Evolutionary conservation across 352 stramenopile genomes (phyloP), one percentile per base, ranked within the genome.

Genomic region (Thalassiosira exigua): DNA sequence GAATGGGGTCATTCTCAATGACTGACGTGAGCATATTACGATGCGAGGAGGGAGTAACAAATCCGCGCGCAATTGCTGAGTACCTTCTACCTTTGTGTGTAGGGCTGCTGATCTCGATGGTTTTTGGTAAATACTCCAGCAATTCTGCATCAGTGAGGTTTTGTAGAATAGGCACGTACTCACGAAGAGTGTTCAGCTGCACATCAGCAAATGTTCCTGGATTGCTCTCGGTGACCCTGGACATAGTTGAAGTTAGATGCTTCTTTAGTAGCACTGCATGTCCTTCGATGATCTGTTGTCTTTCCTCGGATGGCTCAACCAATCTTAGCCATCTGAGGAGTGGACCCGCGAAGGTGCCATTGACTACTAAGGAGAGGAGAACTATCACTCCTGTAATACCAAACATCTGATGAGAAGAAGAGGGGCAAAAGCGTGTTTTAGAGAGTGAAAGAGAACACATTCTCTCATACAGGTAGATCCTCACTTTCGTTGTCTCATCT

Each of bases 351-450:
- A 73, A 73, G 2, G 57, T 73, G 30, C 73, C 87, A 60, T 91
- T 91, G 2, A 92, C 84, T 3, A 85, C 36, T 9, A 92, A 72
- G 0, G 87, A 91, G 5, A 91, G 52, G n/a, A 92, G 80, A 1
- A 84, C 79, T 44, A 92, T 79, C 3, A 79, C 82, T n/a, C 36
- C 36, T 14, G 36, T 44, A 14, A 44, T 14, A 44, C 36, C 36
- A 44, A 57, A 36, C 17, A 54, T 17, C 36, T 26, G 7, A 21
- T 14, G 81, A 78, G 44, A 85, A 71, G 33, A 88, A 53, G 17
- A 27, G 54, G 72, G 82, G 83, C 1, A 85, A n/a, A n/a, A n/a
- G n/a, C n/a, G n/a, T n/a, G n/a, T n/a, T n/a, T n/a, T n/a, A n/a
- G n/a, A n/a, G n/a, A n/a, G n/a, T n/a, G n/a, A n/a, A n/a, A n/a